Evolutionary conservation across 768 basidiomycete genomes (phyloP), one percentile per base, ranked within the genome.

Genomic region (Leccinellum luteum): DNA sequence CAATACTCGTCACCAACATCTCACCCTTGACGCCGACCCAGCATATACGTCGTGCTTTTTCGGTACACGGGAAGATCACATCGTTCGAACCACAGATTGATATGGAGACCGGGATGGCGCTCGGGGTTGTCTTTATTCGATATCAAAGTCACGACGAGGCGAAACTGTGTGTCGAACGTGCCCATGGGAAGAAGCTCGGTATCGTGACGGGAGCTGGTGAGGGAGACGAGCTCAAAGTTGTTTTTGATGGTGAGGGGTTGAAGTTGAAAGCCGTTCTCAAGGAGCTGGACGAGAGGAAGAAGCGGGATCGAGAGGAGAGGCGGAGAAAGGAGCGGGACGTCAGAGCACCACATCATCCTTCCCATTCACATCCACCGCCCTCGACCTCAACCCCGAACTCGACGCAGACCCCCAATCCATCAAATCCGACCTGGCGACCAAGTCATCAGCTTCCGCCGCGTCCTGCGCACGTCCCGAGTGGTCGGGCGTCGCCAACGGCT

Each of bases 41-140:
- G 32, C 76, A 82, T 38, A 83, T 97, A 53, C 81, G 84, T 23
- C 79, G 82, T 4, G 82, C 88, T 66, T 87, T 96, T 66, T 67
- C 78, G 6, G 59, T 74, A 9, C 78, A 88, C 66, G 94, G 93
- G 2, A 68, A 75, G 15, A 75, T 94, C 56, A 55, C 75, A 6
- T 80, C 84, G 3, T 85, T 92, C 56, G 91, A 94, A 56, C 80
- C 86, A 12, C 89, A 93, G 65, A 83, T 89, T 57, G 90, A 96
- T 73, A 80, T 81, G 56, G 78, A 80, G 51, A 92, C 85, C n/a
- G 94, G 94, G 3, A 86, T 84, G 50, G 83, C 87, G 2, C 81
- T 97, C 1, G 94, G 95, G 3, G 82, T 98, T 43, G 83, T 92
- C 43, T 84, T 83, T 66, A 80, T 98, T 60, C 83, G 81, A 61